Base-by-base conservation (phyloP, 495 filamentous ascomycete species). In the Pyronema domesticum region DNA sequence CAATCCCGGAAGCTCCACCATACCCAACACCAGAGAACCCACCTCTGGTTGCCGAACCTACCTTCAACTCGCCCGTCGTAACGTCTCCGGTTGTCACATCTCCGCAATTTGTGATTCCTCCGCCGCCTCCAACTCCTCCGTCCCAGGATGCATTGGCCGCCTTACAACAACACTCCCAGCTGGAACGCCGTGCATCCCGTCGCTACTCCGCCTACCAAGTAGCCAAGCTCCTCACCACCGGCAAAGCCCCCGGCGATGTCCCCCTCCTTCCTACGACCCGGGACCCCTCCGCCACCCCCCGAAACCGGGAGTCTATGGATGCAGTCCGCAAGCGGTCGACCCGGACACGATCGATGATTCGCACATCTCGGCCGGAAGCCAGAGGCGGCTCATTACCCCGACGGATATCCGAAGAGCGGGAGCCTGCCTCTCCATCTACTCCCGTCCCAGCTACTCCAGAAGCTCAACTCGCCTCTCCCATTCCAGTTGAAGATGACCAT, bases 201-300 rank as follows among this genome's bases (percentile, higher is more conserved):
- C 73, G 91, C 60, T 96, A 95, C 64, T 95, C 89, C 34, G 81
- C 83, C 40, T 98, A 96, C 68, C 93, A 96, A 60, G 89, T 96
- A 46, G 85, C 85, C 18, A 95, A 94, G 60, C 86, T 94, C 56
- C 23, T 30, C 23, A 30, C 23, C 5, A 74, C 95, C 3, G 91
- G 89, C 1, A 76, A 80, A 19, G 81, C 82, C 35, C 74, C 84
- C 11, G 85, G 81, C 65, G 87, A 84, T 14, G 79, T 95, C 6
- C 86, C 87, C 4, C 83, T 94, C 70, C 72, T 95, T 7, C 86
- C 89, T 36, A 68, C 74, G 7, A 70, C 82, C 8, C 88, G 95
- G 59, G 89, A 83, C 46, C 83, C 84, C 30, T 86, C 89, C 1
- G 75, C 91, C 53, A 88, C 88, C 3, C 95, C 95, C 61, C 78